Conservation (phyloP, 495 filamentous ascomycete species). For the Aspergillus bertholletiae region DNA sequence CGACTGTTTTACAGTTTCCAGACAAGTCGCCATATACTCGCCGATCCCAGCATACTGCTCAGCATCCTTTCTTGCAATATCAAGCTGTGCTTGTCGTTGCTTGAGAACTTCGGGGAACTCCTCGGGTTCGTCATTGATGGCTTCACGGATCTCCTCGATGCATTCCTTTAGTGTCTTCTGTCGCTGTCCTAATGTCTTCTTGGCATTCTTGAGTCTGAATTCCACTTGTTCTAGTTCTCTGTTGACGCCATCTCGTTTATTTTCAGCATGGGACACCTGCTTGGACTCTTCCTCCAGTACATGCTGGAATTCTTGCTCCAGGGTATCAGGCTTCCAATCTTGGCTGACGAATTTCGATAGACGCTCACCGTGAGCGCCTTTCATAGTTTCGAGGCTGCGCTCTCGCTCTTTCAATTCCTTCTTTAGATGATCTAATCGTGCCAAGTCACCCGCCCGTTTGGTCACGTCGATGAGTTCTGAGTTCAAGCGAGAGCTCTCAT, state of each 20-base stretch:
- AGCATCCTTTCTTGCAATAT: constrained; percentile 58
- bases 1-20: constrained; percentile 53
- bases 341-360: constrained; percentile 58
- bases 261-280: constrained; percentile 56
- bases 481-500: constrained; percentile 62
- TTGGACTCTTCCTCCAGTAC: constrained; percentile 54
- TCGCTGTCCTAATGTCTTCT: constrained; percentile 59
- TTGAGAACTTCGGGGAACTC: constrained; percentile 50
- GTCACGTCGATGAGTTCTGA: constrained; percentile 77
- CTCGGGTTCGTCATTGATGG: constrained; percentile 50
- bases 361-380: constrained; percentile 65
- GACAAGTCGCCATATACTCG: constrained; percentile 60
- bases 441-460: constrained; percentile 70
- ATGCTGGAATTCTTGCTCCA: constrained; percentile 70
- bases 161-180: constrained; percentile 60
- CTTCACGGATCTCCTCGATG: constrained; percentile 45
- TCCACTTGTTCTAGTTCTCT: constrained; percentile 75
- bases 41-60: constrained; percentile 58
- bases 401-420: constrained; percentile 70
- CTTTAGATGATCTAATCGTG: constrained; percentile 72
- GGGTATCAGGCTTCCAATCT: constrained; percentile 62
- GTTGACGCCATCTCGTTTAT: constrained; percentile 62
- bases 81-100: constrained; percentile 57
- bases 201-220: constrained; percentile 64
- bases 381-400: constrained; percentile 72